These are phyloP conservation scores for Colletotrichum sojae DNA, from an alignment of 2,329 filamentous ascomycete species.

Conservation along the genomic window DNA sequence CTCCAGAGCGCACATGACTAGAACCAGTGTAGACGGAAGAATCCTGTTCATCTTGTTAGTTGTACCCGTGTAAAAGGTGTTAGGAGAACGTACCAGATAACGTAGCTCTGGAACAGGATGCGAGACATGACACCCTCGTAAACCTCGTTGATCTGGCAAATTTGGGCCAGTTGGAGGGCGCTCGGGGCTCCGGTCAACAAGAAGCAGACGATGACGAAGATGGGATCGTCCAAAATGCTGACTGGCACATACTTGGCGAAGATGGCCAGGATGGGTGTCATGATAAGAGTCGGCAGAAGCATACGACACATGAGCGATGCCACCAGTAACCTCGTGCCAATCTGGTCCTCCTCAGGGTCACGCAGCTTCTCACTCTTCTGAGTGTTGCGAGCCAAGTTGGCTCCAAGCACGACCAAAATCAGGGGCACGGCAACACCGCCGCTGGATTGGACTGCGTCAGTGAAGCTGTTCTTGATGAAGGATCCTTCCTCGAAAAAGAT, in stretches of 20 bases:
- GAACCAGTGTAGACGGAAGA: constrained; percentile 88
- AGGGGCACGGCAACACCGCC: constrained; percentile 94
- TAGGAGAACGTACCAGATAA: constrained; percentile 81
- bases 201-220: constrained; percentile 98
- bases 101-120: constrained; percentile 95
- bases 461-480: constrained; percentile 94
- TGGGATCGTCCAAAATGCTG: constrained; percentile 96
- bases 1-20: constrained; percentile 93
- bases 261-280: constrained; percentile 90
- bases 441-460: constrained; percentile 86
- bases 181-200: constrained; percentile 93
- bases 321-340: constrained; percentile 83
- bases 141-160: constrained; percentile 97
- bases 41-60: constrained; percentile 83
- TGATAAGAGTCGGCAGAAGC: constrained; percentile 90
- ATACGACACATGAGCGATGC: constrained; percentile 91
- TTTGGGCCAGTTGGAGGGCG: constrained; percentile 94
- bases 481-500: constrained; percentile 92
- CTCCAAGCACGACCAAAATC: constrained; percentile 94
- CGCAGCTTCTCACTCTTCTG: constrained; percentile 75
- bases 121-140: constrained; percentile 96
- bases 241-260: constrained; percentile 92
- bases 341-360: constrained; percentile 78
- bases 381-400: constrained; percentile 94
- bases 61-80: constrained; percentile 45